These are phyloP conservation scores for Boletus bicolor DNA, from an alignment of 768 basidiomycete genomes.

Conservation along the genomic window DNA sequence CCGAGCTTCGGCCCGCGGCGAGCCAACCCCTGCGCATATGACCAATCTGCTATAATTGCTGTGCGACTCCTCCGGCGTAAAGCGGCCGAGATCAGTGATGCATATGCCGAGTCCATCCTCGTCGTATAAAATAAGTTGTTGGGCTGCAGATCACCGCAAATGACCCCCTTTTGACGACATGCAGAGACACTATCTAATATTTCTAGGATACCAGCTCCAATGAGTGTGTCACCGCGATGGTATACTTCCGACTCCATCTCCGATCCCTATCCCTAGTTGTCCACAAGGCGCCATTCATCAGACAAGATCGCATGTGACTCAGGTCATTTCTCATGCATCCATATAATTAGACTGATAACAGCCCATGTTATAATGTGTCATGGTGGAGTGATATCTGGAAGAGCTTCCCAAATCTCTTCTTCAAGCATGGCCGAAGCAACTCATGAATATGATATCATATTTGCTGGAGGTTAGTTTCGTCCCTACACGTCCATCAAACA, in stretches of 20 bases:
- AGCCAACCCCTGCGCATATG: too few relatives aligned
- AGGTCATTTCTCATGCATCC: neutral
- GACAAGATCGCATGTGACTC: neutral
- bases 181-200: neutral
- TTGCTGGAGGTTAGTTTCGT: slow-evolving; percentile 48
- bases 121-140: neutral
- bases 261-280: neutral
- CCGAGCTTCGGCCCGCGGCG: too few relatives aligned
- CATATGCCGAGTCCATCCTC: neutral
- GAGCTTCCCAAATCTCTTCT: neutral
- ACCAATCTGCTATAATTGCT: neutral
- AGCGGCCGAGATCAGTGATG: neutral
- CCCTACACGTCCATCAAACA: neutral
- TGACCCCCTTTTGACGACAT: neutral
- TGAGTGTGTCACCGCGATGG: neutral
- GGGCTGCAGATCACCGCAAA: too few relatives aligned
- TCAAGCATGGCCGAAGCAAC: slow-evolving; percentile 7
- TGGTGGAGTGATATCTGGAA: neutral
- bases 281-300: neutral
- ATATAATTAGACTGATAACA: slow-evolving; percentile 6
- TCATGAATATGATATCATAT: slow-evolving; percentile 45
- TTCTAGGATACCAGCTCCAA: neutral
- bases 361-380: neutral
- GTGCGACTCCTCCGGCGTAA: neutral
- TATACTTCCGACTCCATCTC: neutral